Conservation (phyloP, 2,329 filamentous ascomycete genomes). For the Neofusicoccum parvum region DNA sequence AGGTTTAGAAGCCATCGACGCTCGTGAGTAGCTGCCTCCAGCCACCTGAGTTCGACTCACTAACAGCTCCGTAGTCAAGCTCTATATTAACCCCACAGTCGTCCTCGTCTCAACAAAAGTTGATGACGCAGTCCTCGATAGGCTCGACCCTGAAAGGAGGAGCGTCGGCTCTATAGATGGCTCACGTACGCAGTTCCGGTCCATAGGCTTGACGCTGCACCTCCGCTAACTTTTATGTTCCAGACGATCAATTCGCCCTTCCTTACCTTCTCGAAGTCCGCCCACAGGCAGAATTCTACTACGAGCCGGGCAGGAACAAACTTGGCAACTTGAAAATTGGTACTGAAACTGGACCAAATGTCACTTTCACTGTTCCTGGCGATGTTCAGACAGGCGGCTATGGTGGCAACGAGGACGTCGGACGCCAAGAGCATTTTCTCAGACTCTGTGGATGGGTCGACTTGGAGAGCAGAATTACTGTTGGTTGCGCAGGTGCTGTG, state of each 20-base stretch:
- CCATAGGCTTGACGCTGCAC: neutral
- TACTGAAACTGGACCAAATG: conserved; percentile 48
- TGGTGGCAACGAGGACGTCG: conserved; percentile 42
- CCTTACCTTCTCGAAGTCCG: conserved; percentile 68
- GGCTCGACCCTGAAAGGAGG: conserved; percentile 48
- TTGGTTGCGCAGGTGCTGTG: conserved; percentile 86
- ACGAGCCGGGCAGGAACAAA: conserved; percentile 66
- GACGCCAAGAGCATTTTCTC: conserved; percentile 65
- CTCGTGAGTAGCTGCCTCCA: conserved; percentile 37
- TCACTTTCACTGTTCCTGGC: conserved; percentile 65
- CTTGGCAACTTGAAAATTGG: conserved; percentile 62
- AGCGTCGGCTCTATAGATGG: conserved; percentile 34
- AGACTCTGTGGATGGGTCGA: conserved; percentile 72
- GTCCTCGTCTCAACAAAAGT: conserved; percentile 60
- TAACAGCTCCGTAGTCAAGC: conserved; percentile 52
- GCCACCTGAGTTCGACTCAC: neutral
- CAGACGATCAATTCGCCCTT: conserved; percentile 54
- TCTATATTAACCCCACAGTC: conserved; percentile 63
- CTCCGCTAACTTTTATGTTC: neutral
- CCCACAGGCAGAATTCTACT: conserved; percentile 72
- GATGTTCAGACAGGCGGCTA: conserved; percentile 42
- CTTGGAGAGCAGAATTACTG: conserved; percentile 70
- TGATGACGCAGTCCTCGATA: conserved; percentile 51
- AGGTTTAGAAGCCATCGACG: conserved; percentile 62
- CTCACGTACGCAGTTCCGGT: conserved; percentile 25